Conservation (phyloP, 805 yeast species). For the Monosporozyma unispora region DNA sequence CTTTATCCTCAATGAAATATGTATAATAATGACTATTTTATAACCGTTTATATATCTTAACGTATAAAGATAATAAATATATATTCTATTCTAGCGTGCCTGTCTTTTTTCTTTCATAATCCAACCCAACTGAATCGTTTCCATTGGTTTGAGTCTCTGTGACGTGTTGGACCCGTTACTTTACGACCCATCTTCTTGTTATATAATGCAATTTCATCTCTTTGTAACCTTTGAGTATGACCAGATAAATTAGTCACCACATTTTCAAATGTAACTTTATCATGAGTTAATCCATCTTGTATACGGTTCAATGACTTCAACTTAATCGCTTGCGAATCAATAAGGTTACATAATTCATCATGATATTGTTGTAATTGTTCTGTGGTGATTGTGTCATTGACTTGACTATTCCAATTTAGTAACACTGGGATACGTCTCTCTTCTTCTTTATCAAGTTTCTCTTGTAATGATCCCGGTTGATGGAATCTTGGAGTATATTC, state of each 20-base stretch:
- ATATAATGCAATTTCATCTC: constrained; percentile 36
- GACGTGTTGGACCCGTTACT: neutral
- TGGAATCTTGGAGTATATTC: constrained; percentile 9
- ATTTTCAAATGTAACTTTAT: constrained; percentile 69
- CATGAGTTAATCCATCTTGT: constrained; percentile 42
- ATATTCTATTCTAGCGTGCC: neutral
- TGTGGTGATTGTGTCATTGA: neutral
- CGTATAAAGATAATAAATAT: neutral
- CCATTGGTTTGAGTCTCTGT: constrained; percentile 5
- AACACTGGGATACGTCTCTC: constrained; percentile 15
- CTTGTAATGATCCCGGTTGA: constrained; percentile 9
- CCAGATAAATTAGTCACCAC: constrained; percentile 88
- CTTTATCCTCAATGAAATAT: neutral
- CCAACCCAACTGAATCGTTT: constrained; percentile 10
- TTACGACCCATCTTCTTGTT: constrained; percentile 25
- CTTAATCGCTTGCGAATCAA: constrained; percentile 21
- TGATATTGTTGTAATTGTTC: constrained; percentile 15
- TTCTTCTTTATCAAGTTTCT: constrained; percentile 10
- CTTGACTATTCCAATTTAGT: constrained; percentile 3
- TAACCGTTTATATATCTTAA: neutral
- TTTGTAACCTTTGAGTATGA: constrained; percentile 70
- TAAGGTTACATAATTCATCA: constrained; percentile 22
- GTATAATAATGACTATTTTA: neutral
- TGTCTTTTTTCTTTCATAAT: neutral
- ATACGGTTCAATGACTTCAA: constrained; percentile 33